Evolutionary conservation across 2,329 filamentous ascomycete genomes (phyloP).

Genomic region (Gnomoniopsis smithogilvyi): DNA sequence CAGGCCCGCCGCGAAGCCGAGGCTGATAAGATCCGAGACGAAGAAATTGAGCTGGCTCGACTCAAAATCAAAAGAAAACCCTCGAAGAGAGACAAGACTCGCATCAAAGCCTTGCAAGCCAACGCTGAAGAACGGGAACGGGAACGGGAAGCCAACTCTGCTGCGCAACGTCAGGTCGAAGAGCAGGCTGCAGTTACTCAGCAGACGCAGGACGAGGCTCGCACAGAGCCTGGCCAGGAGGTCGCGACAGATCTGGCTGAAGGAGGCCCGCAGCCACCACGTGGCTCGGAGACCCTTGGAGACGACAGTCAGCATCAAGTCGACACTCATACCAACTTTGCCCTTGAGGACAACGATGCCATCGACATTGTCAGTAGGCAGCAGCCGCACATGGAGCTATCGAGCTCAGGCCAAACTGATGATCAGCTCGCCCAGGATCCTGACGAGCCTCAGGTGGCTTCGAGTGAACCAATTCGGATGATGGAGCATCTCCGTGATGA

Average conservation of each 20-base stretch:
- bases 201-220: not conserved
- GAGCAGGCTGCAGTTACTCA: not conserved
- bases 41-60: slow-evolving; percentile 6
- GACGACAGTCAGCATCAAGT: not conserved
- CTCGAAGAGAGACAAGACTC: slow-evolving; percentile 15
- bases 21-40: not conserved
- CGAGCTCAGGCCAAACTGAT: not conserved
- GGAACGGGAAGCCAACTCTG: slow-evolving; percentile 9
- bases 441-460: not conserved
- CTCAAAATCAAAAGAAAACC: slow-evolving; percentile 14
- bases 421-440: not conserved
- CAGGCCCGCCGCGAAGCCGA: slow-evolving; percentile 5
- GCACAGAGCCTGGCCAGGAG: not conserved
- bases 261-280: not conserved
- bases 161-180: not conserved
- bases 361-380: not conserved
- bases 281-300: not conserved
- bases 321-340: not conserved
- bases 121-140: slow-evolving; percentile 11
- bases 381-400: not conserved
- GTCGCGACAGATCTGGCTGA: not conserved
- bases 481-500: not conserved
- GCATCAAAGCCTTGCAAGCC: slow-evolving; percentile 7
- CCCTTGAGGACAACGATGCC: not conserved
- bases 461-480: not conserved